phyloP scores from a whole-genome alignment of 495 filamentous ascomycete species.

The Aspergillus conjunctus region DNA sequence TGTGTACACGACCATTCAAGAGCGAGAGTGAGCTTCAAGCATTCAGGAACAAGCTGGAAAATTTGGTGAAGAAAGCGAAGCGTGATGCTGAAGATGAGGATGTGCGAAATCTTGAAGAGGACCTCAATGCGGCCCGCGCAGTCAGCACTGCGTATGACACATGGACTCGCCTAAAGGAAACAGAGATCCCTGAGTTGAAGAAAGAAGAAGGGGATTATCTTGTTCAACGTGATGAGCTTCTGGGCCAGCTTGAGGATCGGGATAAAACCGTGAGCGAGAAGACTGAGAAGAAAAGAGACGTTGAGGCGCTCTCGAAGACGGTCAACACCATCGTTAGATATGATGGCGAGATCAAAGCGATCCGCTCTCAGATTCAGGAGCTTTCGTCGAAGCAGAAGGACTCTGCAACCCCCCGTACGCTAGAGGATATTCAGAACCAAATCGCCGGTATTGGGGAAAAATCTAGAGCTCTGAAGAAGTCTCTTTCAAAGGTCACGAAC shows the following conservation, averaged over 20 bases:
- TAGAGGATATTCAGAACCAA: slow-evolving; percentile 83
- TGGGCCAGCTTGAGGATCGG: slow-evolving; percentile 69
- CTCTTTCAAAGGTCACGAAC: slow-evolving; percentile 59
- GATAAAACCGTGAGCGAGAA: slow-evolving; percentile 68
- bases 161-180: slow-evolving; percentile 65
- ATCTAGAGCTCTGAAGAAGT: slow-evolving; percentile 60
- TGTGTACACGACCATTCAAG: slow-evolving; percentile 68
- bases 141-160: slow-evolving; percentile 71
- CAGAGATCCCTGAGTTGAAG: slow-evolving; percentile 70
- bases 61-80: slow-evolving; percentile 56
- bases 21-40: slow-evolving; percentile 58
- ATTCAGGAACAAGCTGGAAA: slow-evolving; percentile 62
- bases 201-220: slow-evolving; percentile 60
- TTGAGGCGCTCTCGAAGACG: slow-evolving; percentile 73
- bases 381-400: slow-evolving; percentile 71
- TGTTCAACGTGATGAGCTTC: slow-evolving; percentile 57
- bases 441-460: slow-evolving; percentile 69
- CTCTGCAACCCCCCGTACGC: slow-evolving; percentile 60
- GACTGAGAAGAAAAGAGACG: slow-evolving; percentile 66
- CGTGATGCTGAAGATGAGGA: slow-evolving; percentile 57
- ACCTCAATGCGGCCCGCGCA: slow-evolving; percentile 57
- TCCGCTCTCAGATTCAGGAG: slow-evolving; percentile 69
- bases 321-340: slow-evolving; percentile 76
- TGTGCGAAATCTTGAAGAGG: slow-evolving; percentile 52
- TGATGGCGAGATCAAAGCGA: slow-evolving; percentile 66